phyloP scores from a whole-genome alignment of 2,329 filamentous ascomycete genomes.

The Aspergillus jensenii region DNA sequence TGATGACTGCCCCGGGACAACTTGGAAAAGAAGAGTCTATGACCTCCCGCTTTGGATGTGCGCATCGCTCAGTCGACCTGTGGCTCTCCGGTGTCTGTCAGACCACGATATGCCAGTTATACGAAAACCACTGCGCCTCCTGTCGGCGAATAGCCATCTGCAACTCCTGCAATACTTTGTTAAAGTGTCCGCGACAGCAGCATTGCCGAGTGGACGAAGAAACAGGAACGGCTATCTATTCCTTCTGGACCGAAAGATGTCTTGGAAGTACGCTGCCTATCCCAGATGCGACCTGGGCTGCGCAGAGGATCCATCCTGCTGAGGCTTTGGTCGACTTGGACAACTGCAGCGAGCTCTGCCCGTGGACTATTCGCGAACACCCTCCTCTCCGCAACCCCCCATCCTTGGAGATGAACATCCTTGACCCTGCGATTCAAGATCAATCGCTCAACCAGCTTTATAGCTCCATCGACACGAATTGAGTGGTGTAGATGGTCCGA shows the following conservation, averaged over 20 bases:
- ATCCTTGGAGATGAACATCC: conserved; percentile 32
- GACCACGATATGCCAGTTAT: conserved; percentile 35
- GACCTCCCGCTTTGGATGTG: conserved; percentile 41
- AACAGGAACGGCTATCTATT: conserved; percentile 31
- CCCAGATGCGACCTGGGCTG: conserved; percentile 35
- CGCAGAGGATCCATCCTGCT: conserved; percentile 39
- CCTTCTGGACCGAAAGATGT: conserved; percentile 36
- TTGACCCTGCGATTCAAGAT: conserved; percentile 33
- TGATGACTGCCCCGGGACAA: conserved; percentile 33
- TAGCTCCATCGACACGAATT: conserved; percentile 37
- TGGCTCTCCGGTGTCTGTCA: conserved; percentile 42
- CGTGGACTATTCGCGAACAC: conserved; percentile 41
- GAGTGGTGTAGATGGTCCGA: background rate
- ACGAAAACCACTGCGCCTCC: conserved; percentile 34
- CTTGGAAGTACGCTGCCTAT: conserved; percentile 28
- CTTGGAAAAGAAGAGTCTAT: conserved; percentile 40
- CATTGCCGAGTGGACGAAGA: conserved; percentile 25
- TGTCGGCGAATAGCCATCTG: conserved; percentile 39
- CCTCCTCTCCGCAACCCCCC: conserved; percentile 34
- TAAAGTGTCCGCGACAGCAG: conserved; percentile 37
- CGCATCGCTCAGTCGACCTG: conserved; percentile 41
- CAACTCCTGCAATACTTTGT: conserved; percentile 32
- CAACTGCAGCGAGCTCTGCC: conserved; percentile 40
- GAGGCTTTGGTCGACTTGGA: conserved; percentile 34
- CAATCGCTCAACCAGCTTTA: conserved; percentile 36